These are phyloP conservation scores for Biscogniauxia sp. DNA, from an alignment of 2,329 filamentous ascomycete genomes.

Conservation along the genomic window DNA sequence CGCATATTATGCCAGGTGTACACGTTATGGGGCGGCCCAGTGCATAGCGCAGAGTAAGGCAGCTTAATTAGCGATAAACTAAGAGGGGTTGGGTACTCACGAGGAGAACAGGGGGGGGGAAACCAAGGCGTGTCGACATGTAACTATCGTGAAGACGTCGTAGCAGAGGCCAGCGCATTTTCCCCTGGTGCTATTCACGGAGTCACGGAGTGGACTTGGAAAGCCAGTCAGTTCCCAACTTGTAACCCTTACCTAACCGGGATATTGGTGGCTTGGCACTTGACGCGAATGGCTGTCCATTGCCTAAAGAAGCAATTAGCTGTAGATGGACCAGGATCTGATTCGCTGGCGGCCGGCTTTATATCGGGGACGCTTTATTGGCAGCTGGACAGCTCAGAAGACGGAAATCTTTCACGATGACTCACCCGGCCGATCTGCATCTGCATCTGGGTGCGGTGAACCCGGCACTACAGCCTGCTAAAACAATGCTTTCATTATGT, in stretches of 20 bases:
- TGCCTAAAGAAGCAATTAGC: neutral
- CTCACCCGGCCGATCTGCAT: neutral
- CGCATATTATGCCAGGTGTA: neutral
- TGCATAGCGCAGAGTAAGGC: neutral
- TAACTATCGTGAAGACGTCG: neutral
- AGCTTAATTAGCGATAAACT: neutral
- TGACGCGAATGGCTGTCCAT: neutral
- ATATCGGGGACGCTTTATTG: neutral
- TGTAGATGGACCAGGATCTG: neutral
- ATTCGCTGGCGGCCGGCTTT: neutral
- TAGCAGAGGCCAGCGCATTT: neutral
- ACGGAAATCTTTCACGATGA: neutral
- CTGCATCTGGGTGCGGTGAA: neutral
- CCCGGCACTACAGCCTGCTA: neutral
- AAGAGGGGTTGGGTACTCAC: neutral
- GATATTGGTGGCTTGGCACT: neutral
- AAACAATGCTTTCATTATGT: neutral
- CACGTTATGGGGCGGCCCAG: neutral
- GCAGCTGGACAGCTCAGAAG: neutral
- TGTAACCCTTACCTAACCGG: neutral
- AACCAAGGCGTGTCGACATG: no score
- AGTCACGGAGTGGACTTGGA: neutral
- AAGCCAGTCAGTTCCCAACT: neutral
- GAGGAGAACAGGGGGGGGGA: neutral
- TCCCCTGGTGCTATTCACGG: neutral